A percentile compares a stretch with the other conserved stretches of the same genome.
phyloP scores from a whole-genome alignment of 768 basidiomycete species.

The Lentinula edodes region DNA sequence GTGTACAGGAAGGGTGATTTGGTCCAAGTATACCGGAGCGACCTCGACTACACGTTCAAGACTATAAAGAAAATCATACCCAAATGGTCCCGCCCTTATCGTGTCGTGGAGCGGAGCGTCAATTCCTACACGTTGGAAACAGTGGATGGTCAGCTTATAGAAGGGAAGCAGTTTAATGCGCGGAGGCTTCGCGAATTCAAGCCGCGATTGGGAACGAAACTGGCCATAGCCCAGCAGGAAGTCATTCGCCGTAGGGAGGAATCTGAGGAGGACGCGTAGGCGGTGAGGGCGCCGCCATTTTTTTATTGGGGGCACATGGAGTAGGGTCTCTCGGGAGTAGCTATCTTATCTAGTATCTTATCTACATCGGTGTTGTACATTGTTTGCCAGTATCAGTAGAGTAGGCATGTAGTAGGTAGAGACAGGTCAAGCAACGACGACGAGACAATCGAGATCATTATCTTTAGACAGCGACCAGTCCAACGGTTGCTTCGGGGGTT shows the following conservation, averaged over 20 bases:
- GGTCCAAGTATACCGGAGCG: constrained; percentile 24
- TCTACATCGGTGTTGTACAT: too few relatives aligned
- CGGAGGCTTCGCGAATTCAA: constrained; percentile 15
- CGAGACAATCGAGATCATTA: too few relatives aligned
- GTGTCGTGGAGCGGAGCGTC: constrained; percentile 7
- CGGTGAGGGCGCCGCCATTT: constrained; percentile 8
- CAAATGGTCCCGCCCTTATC: constrained; percentile 23
- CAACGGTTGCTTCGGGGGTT: too few relatives aligned
- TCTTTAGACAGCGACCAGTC: too few relatives aligned
- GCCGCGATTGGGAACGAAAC: constrained; percentile 13
- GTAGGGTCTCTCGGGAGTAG: neutral
- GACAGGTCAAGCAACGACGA: too few relatives aligned
- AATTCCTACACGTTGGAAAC: constrained; percentile 22
- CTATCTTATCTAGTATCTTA: too few relatives aligned
- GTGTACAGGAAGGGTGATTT: constrained; percentile 20
- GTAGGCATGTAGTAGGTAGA: too few relatives aligned
- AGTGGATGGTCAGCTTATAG: constrained; percentile 9
- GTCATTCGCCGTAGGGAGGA: neutral
- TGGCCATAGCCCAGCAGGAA: constrained; percentile 12
- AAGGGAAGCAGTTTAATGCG: constrained; percentile 13
- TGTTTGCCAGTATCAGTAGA: too few relatives aligned
- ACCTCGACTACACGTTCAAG: constrained; percentile 10
- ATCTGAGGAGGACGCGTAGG: neutral
- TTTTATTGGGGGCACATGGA: constrained; percentile 9
- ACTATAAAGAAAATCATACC: constrained; percentile 18